Base-by-base conservation (phyloP, 768 basidiomycete species). In the Tephrocybe sp. region DNA sequence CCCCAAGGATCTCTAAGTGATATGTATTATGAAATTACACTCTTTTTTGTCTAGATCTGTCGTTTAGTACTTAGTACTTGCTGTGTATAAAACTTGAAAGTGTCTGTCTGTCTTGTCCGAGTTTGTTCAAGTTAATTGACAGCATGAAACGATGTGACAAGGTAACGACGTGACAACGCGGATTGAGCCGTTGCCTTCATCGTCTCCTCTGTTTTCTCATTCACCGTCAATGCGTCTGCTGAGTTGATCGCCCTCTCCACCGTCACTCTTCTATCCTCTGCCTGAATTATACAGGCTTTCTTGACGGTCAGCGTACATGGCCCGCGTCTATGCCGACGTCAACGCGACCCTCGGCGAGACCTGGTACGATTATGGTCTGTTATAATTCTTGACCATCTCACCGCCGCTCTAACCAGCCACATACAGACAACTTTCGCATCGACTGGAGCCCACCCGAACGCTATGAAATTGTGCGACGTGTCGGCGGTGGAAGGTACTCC, bases 381-480 rank as follows among this genome's bases (percentile, higher is more conserved):
- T n/a, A 18, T 40, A 38, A 45, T 27, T 32, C 40, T 21, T 51
- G 37, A 18, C 16, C 27, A n/a, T 28, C 16, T 27, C 31, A 13
- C 35, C 18, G n/a, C n/a, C 26, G 35, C 28, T 28, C 35, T 41
- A 18, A 37, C 26, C 13, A 59, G 40, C 12, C 13, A n/a, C 36
- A 25, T 49, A 5, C 53, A 78, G 80, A 86, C 54, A 81, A 80
- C 56, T 76, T 81, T 46, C 68, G 70, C 54, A 74, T 85, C 47
- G 78, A 83, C 47, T 86, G 84, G 84, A 82, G 83, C 47, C 58
- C 69, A n/a, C 79, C 84, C 51, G 82, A 84, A 48, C 77, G 82
- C 28, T 86, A 86, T 64, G 83, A 86, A 60, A 76, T 86, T 49
- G 74, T 83, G 42, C 69, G 78, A 46, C 78, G 83, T 53, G 71